A percentile compares a stretch with the other conserved stretches of the same genome.
Evolutionary conservation across 2,329 filamentous ascomycete species (phyloP).

Genomic region (Colletotrichum sp.): DNA sequence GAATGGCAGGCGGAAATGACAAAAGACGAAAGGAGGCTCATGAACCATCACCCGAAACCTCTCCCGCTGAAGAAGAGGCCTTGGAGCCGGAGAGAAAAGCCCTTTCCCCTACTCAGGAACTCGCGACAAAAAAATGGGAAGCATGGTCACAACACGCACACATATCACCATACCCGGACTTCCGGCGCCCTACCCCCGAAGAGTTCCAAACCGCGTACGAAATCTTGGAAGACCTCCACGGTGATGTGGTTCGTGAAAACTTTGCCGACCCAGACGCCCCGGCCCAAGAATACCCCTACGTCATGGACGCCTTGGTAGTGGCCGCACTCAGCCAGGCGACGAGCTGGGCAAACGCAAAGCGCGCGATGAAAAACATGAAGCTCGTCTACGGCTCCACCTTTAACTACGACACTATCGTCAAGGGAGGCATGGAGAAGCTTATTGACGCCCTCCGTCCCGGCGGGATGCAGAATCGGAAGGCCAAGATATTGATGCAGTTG

Average conservation of each 20-base stretch:
- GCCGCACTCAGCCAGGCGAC: conserved; percentile 5
- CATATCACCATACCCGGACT: neutral
- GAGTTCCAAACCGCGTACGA: neutral
- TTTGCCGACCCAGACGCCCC: neutral
- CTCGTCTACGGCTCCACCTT: neutral
- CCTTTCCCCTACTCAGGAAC: neutral
- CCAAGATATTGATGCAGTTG: conserved; percentile 1
- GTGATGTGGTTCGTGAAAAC: neutral
- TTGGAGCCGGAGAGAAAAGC: too few species aligned
- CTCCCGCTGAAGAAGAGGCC: too few species aligned
- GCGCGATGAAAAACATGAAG: neutral
- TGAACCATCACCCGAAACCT: too few species aligned
- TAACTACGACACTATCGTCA: neutral
- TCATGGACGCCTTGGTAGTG: conserved; percentile 5
- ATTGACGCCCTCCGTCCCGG: neutral
- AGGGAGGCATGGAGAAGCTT: neutral
- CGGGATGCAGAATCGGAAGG: conserved; percentile 3
- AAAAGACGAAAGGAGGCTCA: too few species aligned
- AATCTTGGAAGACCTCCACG: neutral
- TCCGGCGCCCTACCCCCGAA: neutral
- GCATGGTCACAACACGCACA: neutral
- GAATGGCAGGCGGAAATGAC: too few species aligned
- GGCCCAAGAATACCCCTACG: neutral
- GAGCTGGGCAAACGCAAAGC: conserved; percentile 7
- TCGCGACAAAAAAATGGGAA: neutral